phyloP scores from a whole-genome alignment of 2,329 filamentous ascomycete species.

The Myriangium duriaei region DNA sequence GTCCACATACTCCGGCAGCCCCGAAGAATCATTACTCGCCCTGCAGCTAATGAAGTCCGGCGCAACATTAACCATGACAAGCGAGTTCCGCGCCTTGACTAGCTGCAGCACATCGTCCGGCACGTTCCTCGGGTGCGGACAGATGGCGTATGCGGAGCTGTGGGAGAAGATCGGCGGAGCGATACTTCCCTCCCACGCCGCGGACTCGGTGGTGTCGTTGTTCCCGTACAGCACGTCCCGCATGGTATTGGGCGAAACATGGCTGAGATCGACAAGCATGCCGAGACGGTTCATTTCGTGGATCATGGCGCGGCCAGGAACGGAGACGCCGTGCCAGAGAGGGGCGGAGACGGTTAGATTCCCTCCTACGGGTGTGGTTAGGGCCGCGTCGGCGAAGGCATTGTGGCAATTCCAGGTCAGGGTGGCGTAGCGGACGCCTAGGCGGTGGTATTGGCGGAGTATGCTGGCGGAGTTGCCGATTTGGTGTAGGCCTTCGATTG shows the following conservation, averaged over 20 bases:
- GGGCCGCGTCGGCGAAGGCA: constrained; percentile 71
- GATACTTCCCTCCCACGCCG: constrained; percentile 54
- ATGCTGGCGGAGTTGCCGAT: constrained; percentile 75
- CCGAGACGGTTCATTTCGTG: constrained; percentile 89
- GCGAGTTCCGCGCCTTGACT: constrained; percentile 57
- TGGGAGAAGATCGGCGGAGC: constrained; percentile 86
- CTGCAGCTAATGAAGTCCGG: constrained; percentile 73
- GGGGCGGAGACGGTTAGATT: constrained; percentile 36
- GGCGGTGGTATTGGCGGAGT: constrained; percentile 59
- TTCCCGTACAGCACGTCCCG: constrained; percentile 51
- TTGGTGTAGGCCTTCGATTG: constrained; percentile 81
- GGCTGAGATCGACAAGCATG: constrained; percentile 84
- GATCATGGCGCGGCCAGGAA: constrained; percentile 54
- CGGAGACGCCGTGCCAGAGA: constrained; percentile 60
- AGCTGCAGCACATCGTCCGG: constrained; percentile 69
- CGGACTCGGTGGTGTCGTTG: constrained; percentile 33
- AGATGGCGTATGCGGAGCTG: constrained; percentile 67
- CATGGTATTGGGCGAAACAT: constrained; percentile 73
- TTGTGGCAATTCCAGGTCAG: constrained; percentile 93
- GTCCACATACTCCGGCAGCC: constrained; percentile 55
- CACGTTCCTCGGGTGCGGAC: constrained; percentile 82
- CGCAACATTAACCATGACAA: constrained; percentile 87
- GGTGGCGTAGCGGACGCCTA: constrained; percentile 79
- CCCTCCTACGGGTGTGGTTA: constrained; percentile 40
- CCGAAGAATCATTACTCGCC: constrained; percentile 39